Conservation (phyloP, 768 basidiomycete genomes). For the Agrocybe pediades region DNA sequence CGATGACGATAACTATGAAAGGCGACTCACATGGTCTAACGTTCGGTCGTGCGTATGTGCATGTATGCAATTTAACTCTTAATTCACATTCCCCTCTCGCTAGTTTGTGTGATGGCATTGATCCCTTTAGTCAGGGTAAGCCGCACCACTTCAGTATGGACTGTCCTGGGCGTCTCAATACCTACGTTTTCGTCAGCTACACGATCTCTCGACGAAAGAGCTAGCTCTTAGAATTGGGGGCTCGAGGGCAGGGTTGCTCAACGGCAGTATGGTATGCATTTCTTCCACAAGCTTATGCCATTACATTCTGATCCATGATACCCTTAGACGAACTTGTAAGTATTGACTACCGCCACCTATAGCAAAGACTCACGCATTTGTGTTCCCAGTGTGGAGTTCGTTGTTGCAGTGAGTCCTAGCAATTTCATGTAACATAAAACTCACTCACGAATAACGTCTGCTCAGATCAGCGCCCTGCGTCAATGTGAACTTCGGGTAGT, state of each 20-base stretch:
- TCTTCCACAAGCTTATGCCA: not conserved
- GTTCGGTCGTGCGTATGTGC: constrained; percentile 39
- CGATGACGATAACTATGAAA: constrained; percentile 48
- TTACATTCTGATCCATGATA: constrained; percentile 3
- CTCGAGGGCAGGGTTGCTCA: constrained; percentile 74
- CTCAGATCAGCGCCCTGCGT: constrained; percentile 74
- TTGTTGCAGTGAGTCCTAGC: constrained; percentile 62
- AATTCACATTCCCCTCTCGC: not conserved
- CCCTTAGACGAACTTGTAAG: constrained; percentile 67
- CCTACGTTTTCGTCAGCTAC: constrained; percentile 45
- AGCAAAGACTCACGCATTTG: not conserved
- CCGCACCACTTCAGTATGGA: not conserved
- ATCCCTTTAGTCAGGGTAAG: constrained; percentile 77
- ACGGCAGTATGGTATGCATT: constrained; percentile 68
- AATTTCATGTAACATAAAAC: not conserved
- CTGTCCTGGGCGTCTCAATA: not conserved
- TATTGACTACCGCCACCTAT: constrained; percentile 11
- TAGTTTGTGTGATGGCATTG: constrained; percentile 70
- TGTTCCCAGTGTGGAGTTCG: constrained; percentile 53
- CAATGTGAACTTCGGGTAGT: constrained; percentile 83
- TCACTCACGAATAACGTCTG: not conserved
- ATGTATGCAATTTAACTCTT: not conserved
- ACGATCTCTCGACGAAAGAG: constrained; percentile 76
- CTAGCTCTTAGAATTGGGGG: constrained; percentile 77
- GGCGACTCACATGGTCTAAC: constrained; percentile 49